A percentile compares a stretch with the other conserved stretches of the same genome.
Conservation (phyloP, 2,329 filamentous ascomycete genomes). For the Emergomyces africanus region DNA sequence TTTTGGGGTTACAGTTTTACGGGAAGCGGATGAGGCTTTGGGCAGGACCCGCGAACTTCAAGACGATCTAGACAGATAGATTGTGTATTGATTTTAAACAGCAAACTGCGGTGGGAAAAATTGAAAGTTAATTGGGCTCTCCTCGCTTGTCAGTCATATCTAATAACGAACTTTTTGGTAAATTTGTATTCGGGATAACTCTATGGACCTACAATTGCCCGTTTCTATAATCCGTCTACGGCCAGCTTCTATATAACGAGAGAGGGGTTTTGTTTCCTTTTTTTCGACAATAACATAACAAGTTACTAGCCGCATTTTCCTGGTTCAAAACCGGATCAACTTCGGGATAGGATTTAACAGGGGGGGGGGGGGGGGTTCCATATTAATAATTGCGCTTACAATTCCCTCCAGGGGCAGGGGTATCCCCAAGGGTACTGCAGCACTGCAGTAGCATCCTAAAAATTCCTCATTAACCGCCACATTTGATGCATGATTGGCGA, state of each 20-base stretch:
- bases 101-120: not conserved
- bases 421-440: not conserved
- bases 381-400: not conserved
- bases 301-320: not conserved
- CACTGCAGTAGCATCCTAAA: too few species aligned
- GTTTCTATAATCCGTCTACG: not conserved
- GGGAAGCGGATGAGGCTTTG: conserved; percentile 27
- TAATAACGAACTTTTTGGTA: not conserved
- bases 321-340: not conserved
- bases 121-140: not conserved
- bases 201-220: not conserved
- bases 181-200: not conserved
- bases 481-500: not conserved
- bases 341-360: not conserved
- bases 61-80: conserved; percentile 9
- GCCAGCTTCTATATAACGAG: too few species aligned
- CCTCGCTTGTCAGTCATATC: not conserved
- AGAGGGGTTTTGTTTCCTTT: too few species aligned
- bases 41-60: conserved; percentile 25
- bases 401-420: not conserved
- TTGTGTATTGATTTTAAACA: not conserved
- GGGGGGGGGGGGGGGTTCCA: not conserved
- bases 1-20: conserved; percentile 23
- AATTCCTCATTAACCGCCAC: not conserved
- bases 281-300: not conserved